Evolutionary conservation across 2,329 filamentous ascomycete species (phyloP), one percentile per base, ranked within the genome.

Genomic region (Triangularia setosa): DNA sequence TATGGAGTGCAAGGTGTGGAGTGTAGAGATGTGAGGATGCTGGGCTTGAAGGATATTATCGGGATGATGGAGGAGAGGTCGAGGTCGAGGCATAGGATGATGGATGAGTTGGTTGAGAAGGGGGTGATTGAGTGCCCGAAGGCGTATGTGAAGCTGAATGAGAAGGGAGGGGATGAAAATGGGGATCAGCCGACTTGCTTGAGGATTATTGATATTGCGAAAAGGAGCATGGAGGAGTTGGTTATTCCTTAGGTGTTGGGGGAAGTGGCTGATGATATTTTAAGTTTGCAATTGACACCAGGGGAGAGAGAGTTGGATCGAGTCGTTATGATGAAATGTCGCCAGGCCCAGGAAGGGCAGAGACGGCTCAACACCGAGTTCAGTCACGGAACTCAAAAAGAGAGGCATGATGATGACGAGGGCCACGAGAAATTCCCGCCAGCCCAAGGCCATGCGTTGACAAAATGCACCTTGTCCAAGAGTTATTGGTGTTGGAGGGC

Each of bases 31-130:
- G 72, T 55, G 68, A 70, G 74, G 44, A 81, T 83, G 54, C 75
- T 80, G 23, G 85, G 85, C 0, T 75, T 88, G 3, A 82, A 78
- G 70, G 84, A 85, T 61, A 80, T 88, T 35, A 78, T 87, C 27
- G 70, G 73, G 11, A 74, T 80, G 65, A 79, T 88, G 74, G 84
- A 87, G 69, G 77, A 80, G 66, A 79, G 80, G 44, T 81, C 80
- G 21, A 75, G 74, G 27, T 73, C 72, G 57, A 75, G 85, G 1
- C 85, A 88, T 69, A 78, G 79, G 2, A 68, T 79, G 11, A 67
- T 87, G 48, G 84, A 87, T 60, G 75, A 75, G 8, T 71, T 83
- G 64, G 59, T 79, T 0, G 77, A 76, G 1, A 69, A 75, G 0
- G 84, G 82, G 2, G 62, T 75, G 23, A 25, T 74, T 9, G 25